A percentile compares a stretch with the other conserved stretches of the same genome.
Conservation (phyloP, 352 stramenopile genomes). For the Phytophthora citricola region DNA sequence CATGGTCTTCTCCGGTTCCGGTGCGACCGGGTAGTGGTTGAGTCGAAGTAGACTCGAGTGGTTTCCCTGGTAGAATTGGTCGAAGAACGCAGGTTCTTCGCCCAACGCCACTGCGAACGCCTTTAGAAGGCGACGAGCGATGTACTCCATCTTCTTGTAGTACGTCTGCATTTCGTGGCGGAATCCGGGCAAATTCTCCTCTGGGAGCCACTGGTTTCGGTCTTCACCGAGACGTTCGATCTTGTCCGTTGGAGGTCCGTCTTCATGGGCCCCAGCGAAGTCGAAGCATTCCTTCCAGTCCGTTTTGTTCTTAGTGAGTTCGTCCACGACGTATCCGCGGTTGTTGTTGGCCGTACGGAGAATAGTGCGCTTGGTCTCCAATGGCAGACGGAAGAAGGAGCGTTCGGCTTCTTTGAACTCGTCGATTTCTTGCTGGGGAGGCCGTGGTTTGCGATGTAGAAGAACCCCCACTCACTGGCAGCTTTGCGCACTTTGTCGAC, state of each 20-base stretch:
- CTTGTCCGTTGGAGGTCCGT: constrained; percentile 43
- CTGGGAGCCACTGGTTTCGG: constrained; percentile 81
- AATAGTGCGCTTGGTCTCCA: constrained; percentile 57
- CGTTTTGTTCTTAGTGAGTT: constrained; percentile 94
- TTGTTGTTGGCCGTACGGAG: constrained; percentile 81
- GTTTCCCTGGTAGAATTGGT: constrained; percentile 54
- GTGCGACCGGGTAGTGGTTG: constrained; percentile 90
- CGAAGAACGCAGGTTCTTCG: constrained; percentile 51
- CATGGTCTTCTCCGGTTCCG: constrained; percentile 50
- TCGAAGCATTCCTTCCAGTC: constrained; percentile 94
- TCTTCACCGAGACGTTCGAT: constrained; percentile 82
- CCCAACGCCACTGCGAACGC: constrained; percentile 58
- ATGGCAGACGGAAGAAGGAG: constrained; percentile 86
- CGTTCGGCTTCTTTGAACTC: constrained; percentile 66
- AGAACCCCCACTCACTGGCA: constrained; percentile 90
- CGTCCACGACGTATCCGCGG: constrained; percentile 92
- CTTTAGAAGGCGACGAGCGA: constrained; percentile 55
- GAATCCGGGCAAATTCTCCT: constrained; percentile 58
- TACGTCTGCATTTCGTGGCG: constrained; percentile 45
- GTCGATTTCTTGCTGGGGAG: constrained; percentile 61
- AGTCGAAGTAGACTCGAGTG: constrained; percentile 90
- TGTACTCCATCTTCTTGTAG: constrained; percentile 55
- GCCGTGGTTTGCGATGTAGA: constrained; percentile 91
- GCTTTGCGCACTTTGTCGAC: constrained; percentile 37
- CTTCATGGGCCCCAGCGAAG: constrained; percentile 46